phyloP scores from a whole-genome alignment of 2,329 filamentous ascomycete species.

The Cladosporium sp. region DNA sequence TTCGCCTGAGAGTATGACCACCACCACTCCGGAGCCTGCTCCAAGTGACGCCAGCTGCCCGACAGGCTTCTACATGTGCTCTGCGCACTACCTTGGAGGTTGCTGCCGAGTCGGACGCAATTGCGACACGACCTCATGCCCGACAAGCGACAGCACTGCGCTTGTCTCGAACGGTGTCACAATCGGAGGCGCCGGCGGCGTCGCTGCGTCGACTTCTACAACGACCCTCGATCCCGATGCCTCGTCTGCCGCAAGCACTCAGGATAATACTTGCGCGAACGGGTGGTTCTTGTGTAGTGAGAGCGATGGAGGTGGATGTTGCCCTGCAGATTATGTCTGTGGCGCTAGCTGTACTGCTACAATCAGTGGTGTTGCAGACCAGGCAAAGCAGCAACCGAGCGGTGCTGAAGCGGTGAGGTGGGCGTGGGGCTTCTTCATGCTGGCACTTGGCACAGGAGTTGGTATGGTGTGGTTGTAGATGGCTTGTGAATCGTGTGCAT shows the following conservation, averaged over 20 bases:
- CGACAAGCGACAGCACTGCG: conserved; percentile 60
- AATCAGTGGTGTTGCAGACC: conserved; percentile 55
- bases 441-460: conserved; percentile 36
- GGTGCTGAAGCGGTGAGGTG: conserved; percentile 34
- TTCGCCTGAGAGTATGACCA: conserved; percentile 15
- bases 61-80: conserved; percentile 88
- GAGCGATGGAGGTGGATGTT: conserved; percentile 75
- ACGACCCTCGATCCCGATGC: conserved; percentile 15
- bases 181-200: conserved; percentile 45
- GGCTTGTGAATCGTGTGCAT: background rate
- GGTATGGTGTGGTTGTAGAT: conserved; percentile 43
- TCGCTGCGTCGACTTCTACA: conserved; percentile 13
- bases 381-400: conserved; percentile 46
- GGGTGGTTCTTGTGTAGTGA: conserved; percentile 76
- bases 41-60: conserved; percentile 60
- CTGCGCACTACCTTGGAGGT: conserved; percentile 74
- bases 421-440: conserved; percentile 35
- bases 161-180: conserved; percentile 68
- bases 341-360: conserved; percentile 70
- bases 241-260: conserved; percentile 34
- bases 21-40: conserved; percentile 40
- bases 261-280: conserved; percentile 58
- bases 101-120: conserved; percentile 88
- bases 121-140: conserved; percentile 79
- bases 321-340: conserved; percentile 74